These are phyloP conservation scores for Aspergillus thermomutatus DNA, from an alignment of 2,329 filamentous ascomycete species.

Conservation along the genomic window DNA sequence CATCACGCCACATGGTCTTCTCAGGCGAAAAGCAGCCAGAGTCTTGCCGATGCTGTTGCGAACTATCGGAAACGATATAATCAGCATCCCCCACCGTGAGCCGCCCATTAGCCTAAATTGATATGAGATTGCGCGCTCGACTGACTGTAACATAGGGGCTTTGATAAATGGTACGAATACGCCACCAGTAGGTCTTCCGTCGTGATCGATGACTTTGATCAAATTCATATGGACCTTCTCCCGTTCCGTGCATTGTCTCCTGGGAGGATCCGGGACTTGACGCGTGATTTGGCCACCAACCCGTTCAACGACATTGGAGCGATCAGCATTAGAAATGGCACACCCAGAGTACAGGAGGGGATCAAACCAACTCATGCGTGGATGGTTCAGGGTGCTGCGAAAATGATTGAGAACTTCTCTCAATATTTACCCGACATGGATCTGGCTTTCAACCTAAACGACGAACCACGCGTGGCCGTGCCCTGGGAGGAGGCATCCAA, in stretches of 20 bases:
- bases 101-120: not conserved
- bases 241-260: conserved; percentile 55
- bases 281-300: conserved; percentile 51
- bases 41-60: conserved; percentile 47
- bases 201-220: conserved; percentile 60
- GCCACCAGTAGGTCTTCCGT: conserved; percentile 50
- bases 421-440: conserved; percentile 61
- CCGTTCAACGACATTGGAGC: conserved; percentile 56
- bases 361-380: conserved; percentile 55
- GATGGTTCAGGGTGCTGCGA: conserved; percentile 55
- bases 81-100: conserved; percentile 54
- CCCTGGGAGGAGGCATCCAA: conserved; percentile 45
- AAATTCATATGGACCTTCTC: conserved; percentile 54
- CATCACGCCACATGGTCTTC: conserved; percentile 49
- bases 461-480: conserved; percentile 56
- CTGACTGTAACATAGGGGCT: conserved; percentile 38
- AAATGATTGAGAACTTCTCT: conserved; percentile 54
- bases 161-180: conserved; percentile 59
- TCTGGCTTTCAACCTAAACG: conserved; percentile 60
- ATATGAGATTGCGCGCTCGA: not conserved
- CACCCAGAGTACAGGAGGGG: conserved; percentile 47
- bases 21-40: conserved; percentile 47
- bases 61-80: conserved; percentile 53
- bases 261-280: conserved; percentile 50
- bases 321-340: conserved; percentile 54